These are phyloP conservation scores for Wallemia ichthyophaga DNA, from an alignment of 1,284 basidiomycete genomes.

Conservation along the genomic window DNA sequence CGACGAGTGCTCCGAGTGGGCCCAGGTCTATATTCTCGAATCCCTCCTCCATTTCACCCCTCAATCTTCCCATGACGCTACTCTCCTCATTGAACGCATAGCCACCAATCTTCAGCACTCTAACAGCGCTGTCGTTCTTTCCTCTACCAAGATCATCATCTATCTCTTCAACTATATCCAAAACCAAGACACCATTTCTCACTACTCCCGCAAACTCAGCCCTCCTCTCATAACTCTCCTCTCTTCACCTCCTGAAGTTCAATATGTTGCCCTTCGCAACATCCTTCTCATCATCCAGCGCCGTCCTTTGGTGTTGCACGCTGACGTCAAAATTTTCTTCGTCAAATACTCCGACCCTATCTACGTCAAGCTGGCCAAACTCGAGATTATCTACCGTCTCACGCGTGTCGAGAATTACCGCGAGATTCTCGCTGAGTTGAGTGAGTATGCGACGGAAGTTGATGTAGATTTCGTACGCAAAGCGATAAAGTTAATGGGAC, in stretches of 20 bases:
- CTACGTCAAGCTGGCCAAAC: conserved; percentile 91
- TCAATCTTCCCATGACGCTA: conserved; percentile 56
- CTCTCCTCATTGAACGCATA: conserved; percentile 74
- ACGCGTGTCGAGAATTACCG: conserved; percentile 66
- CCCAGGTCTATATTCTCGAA: conserved; percentile 93
- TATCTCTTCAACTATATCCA: conserved; percentile 99
- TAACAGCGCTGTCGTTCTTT: conserved; percentile 79
- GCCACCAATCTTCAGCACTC: conserved; percentile 69
- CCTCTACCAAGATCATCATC: conserved; percentile 75
- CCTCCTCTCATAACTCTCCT: conserved; percentile 76
- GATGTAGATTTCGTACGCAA: conserved; percentile 95
- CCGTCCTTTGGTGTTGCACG: conserved; percentile 64
- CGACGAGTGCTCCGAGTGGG: conserved; percentile 86
- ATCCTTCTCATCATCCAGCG: conserved; percentile 91
- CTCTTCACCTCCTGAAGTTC: conserved; percentile 87
- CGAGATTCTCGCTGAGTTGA: conserved; percentile 72
- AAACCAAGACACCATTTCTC: conserved; percentile 48
- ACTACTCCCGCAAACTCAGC: conserved; percentile 87
- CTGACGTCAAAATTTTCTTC: conserved; percentile 96
- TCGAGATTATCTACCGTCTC: conserved; percentile 94
- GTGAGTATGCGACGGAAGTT: conserved; percentile 93
- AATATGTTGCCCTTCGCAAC: conserved; percentile 89
- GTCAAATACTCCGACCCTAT: conserved; percentile 99
- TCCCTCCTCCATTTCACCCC: conserved; percentile 77
- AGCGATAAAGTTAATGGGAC: conserved; percentile 81